Base-by-base conservation (phyloP, 1,139 yeast species). In the Kodamaea plutei region DNA sequence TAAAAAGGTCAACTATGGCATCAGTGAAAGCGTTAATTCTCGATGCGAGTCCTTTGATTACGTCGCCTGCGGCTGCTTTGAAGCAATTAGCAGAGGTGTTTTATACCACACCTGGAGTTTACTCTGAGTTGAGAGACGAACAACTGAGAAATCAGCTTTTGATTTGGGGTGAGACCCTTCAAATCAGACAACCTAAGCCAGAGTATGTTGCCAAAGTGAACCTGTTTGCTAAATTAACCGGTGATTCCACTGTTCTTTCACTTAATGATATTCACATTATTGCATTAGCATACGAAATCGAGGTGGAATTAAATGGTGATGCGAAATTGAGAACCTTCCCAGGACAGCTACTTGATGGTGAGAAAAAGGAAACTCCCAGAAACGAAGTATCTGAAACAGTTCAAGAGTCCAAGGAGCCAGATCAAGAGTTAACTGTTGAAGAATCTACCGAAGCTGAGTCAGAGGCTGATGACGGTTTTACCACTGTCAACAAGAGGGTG, bases 41-140 rank as follows among this genome's bases (percentile, higher is more conserved):
- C 43, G 98, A 91, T 69, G 96, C 97, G 6, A 94, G 95, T 34
- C 98, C 98, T 8, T 64, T 91, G 47, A 82, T 91, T 45, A 83
- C 95, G 2, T 93, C 84, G 50, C 71, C 93, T 5, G 84, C 84
- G n/a, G 69, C 87, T 2, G 74, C 79, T 20, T 67, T 88, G 36
- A 81, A 81, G 51, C 76, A 73, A 39, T 73, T 70, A 50, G 96
- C 95, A 0, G 58, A 69, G 15, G 58, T 60, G 12, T 85, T 84
- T 50, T 84, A 70, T 54, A 89, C 97, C 9, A 87, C 97, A 1
- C 97, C 97, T 2, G 89, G 96, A 1, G 97, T 93, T 13, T 76
- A 72, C 49, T 67, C 74, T 20, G 99, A 93, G 62, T 78, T 93
- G 50, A 79, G 75, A 50, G 98, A 93, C 61, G 95, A 83, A 42